These are phyloP conservation scores for Aspergillus oerlinghausenensis DNA, from an alignment of 2,329 filamentous ascomycete species.

Conservation along the genomic window DNA sequence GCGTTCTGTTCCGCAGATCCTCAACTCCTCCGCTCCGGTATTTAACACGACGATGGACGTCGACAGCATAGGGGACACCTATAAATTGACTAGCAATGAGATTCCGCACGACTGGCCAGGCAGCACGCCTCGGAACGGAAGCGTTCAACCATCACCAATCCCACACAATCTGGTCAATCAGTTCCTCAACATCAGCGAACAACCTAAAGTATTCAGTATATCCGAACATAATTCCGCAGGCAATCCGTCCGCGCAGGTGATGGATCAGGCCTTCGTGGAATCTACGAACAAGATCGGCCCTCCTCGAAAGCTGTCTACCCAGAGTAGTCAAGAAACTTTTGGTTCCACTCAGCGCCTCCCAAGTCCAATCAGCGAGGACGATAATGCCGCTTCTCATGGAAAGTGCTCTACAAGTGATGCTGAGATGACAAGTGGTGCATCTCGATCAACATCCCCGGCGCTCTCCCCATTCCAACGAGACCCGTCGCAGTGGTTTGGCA, in stretches of 20 bases:
- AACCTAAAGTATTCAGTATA: conserved; percentile 25
- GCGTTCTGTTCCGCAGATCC: not conserved
- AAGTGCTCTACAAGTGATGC: conserved; percentile 11
- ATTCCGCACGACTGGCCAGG: conserved; percentile 18
- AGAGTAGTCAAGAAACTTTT: conserved; percentile 11
- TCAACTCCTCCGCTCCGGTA: not conserved
- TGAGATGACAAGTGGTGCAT: conserved; percentile 14
- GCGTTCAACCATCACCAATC: conserved; percentile 26
- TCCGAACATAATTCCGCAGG: conserved; percentile 25
- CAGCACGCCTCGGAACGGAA: conserved; percentile 14
- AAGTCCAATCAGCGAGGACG: conserved; percentile 39
- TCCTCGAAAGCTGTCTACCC: not conserved
- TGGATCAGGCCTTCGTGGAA: not conserved
- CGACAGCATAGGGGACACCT: conserved; percentile 22
- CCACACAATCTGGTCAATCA: conserved; percentile 25
- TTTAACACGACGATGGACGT: conserved; percentile 24
- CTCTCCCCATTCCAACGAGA: not conserved
- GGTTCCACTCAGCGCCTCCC: conserved; percentile 29
- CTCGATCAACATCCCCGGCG: conserved; percentile 6
- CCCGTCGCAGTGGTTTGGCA: not conserved
- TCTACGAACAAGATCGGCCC: not conserved
- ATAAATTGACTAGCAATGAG: conserved; percentile 14
- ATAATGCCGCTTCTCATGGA: conserved; percentile 11
- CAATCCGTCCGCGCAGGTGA: not conserved
- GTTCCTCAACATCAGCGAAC: conserved; percentile 29